Conservation (phyloP, 1,284 basidiomycete species). For the Pascua guehoae region DNA sequence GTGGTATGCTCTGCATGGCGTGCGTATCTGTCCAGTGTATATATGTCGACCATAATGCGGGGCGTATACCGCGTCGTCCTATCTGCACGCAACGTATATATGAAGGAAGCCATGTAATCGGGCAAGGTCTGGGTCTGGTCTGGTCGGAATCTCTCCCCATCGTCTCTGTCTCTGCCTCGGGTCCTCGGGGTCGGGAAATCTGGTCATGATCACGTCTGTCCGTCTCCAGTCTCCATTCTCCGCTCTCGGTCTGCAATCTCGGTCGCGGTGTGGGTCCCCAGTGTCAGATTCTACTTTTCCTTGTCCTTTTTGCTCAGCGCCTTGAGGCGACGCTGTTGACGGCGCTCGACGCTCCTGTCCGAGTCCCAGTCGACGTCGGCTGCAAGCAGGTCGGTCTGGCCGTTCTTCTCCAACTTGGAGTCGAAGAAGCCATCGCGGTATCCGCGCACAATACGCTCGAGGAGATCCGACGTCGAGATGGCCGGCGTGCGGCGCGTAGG, state of each 20-base stretch:
- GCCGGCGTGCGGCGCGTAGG: conserved; percentile 93
- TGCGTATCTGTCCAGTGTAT: neutral
- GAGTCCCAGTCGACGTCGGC: conserved; percentile 51
- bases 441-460: conserved; percentile 81
- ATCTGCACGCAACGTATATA: neutral
- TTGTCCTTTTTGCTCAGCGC: conserved; percentile 5
- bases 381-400: conserved; percentile 48
- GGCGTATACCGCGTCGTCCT: no score
- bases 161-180: no score
- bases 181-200: no score
- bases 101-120: no score
- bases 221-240: no score
- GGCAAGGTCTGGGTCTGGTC: no score
- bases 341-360: conserved; percentile 19
- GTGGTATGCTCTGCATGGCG: neutral
- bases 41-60: no score
- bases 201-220: no score
- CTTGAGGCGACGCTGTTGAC: conserved; percentile 10
- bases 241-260: no score
- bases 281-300: no score
- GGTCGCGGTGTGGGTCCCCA: no score
- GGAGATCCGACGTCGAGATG: conserved; percentile 86
- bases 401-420: conserved; percentile 71
- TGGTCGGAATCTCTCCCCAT: no score
- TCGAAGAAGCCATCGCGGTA: conserved; percentile 82